Conservation (phyloP, 352 stramenopile genomes). For the Globisporangium paddicum region DNA sequence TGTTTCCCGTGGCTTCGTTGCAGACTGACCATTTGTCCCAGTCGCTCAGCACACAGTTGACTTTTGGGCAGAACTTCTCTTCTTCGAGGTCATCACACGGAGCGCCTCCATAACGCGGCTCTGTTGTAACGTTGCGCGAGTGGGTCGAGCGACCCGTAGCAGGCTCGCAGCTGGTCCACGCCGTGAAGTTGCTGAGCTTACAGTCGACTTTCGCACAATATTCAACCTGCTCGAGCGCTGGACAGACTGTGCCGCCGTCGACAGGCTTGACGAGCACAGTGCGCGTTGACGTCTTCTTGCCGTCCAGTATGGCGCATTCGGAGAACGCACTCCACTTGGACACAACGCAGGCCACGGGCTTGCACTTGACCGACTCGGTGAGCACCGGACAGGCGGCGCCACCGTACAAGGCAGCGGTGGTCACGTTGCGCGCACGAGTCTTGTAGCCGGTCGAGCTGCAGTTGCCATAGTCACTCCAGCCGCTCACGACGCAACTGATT, state of each 20-base stretch:
- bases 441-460: conserved; percentile 37
- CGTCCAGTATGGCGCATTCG: conserved; percentile 22
- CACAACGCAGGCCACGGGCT: conserved; percentile 51
- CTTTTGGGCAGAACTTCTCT: conserved; percentile 28
- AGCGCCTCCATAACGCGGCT: conserved; percentile 6
- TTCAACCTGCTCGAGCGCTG: conserved; percentile 27
- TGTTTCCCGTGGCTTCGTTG: conserved; percentile 33
- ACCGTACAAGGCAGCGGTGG: conserved; percentile 18
- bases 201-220: conserved; percentile 48
- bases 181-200: conserved; percentile 28
- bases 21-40: conserved; percentile 41
- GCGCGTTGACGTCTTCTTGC: conserved; percentile 35
- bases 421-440: conserved; percentile 32
- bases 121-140: conserved; percentile 10
- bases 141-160: conserved; percentile 21
- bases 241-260: conserved; percentile 39
- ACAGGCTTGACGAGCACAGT: conserved; percentile 23
- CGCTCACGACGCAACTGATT: conserved; percentile 40
- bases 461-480: conserved; percentile 37
- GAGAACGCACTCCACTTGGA: conserved; percentile 40
- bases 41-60: conserved; percentile 24
- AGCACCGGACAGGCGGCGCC: conserved; percentile 37
- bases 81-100: conserved; percentile 17
- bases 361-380: conserved; percentile 43
- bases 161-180: conserved; percentile 20